Evolutionary conservation across 2,329 filamentous ascomycete species (phyloP).

Genomic region (Nemania diffusa): DNA sequence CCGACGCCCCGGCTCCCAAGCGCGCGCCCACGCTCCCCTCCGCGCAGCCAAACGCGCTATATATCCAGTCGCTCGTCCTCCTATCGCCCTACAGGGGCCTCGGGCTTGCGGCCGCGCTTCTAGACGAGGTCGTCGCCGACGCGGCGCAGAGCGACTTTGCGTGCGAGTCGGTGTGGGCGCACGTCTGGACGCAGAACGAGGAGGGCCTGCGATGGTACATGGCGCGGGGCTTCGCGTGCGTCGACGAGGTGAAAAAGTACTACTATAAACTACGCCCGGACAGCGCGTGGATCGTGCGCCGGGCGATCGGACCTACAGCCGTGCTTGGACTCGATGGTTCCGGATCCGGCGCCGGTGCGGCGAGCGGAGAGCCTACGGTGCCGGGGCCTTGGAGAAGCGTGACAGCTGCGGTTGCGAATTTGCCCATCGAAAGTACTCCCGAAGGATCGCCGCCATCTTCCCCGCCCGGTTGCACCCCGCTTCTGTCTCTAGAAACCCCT

Average conservation of each 20-base stretch:
- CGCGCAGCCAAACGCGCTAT: slow-evolving; percentile 60
- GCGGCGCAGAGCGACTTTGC: slow-evolving; percentile 52
- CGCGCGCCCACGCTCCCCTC: slow-evolving; percentile 32
- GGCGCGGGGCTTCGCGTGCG: slow-evolving; percentile 64
- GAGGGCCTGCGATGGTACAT: slow-evolving; percentile 72
- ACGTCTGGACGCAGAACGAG: slow-evolving; percentile 75
- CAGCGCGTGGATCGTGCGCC: slow-evolving; percentile 69
- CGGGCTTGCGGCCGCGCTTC: slow-evolving; percentile 67
- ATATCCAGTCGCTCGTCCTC: slow-evolving; percentile 72
- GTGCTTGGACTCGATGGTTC: slow-evolving; percentile 37
- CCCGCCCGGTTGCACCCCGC: slow-evolving; percentile 26
- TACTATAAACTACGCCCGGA: slow-evolving; percentile 71
- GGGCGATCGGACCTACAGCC: slow-evolving; percentile 51
- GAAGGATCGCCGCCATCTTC: slow-evolving; percentile 17
- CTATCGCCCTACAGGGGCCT: slow-evolving; percentile 71
- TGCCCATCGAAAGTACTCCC: slow-evolving; percentile 28
- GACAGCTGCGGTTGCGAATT: slow-evolving; percentile 47
- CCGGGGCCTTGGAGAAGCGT: slow-evolving; percentile 37
- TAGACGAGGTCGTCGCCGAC: slow-evolving; percentile 62
- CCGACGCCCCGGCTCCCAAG: background rate
- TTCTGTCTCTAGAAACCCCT: background rate
- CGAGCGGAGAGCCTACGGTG: background rate
- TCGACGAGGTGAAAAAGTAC: slow-evolving; percentile 64
- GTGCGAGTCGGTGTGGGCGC: slow-evolving; percentile 66
- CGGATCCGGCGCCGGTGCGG: background rate